Evolutionary conservation across 768 basidiomycete genomes (phyloP), one percentile per base, ranked within the genome.

Genomic region (Coprinellus micaceus): DNA sequence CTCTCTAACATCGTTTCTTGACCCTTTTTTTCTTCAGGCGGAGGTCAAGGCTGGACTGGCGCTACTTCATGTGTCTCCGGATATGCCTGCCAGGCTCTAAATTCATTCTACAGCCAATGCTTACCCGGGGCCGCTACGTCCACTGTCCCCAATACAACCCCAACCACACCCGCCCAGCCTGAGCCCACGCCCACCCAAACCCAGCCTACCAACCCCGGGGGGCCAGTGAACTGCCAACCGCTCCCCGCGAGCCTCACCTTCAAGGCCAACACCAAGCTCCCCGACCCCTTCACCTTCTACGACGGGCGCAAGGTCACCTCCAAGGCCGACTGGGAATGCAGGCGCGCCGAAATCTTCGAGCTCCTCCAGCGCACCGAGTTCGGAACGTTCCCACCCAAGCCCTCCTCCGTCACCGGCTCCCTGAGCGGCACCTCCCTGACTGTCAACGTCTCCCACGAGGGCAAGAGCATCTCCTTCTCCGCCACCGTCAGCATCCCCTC

Each of bases 321-420:
- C 46, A 71, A 72, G 43, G 76, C 65, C 4, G 76, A 82, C 55
- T 85, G 78, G 75, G 69, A 68, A 4, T 85, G 82, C 63, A 76
- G 82, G 24, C 74, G 75, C 19, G 68, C 70, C 6, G 79, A 84
- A 64, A 76, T 83, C 61, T 66, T 61, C 50, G 66, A 77, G 26
- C 71, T 83, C 22, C 66, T 85, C 62, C 79, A 83, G 63, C 70
- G 69, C 19, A 79, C 81, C 62, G 82, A 85, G 66, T 70, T 77
- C 5, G 83, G 83, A 9, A 73, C 73, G 0, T 67, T 82, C 19
- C 82, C 82, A 0, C 71, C 69, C 13, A 73, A 73, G 63, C 83
- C 82, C 0, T 60, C 70, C n/a, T 67, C 69, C 25, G 69, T 83
- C 44, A 76, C 76, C 4, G 78, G 72, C 2, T 69, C 77, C 12